phyloP scores from a whole-genome alignment of 192 early-diverging fungal species.

The Radiomyces spectabilis region DNA sequence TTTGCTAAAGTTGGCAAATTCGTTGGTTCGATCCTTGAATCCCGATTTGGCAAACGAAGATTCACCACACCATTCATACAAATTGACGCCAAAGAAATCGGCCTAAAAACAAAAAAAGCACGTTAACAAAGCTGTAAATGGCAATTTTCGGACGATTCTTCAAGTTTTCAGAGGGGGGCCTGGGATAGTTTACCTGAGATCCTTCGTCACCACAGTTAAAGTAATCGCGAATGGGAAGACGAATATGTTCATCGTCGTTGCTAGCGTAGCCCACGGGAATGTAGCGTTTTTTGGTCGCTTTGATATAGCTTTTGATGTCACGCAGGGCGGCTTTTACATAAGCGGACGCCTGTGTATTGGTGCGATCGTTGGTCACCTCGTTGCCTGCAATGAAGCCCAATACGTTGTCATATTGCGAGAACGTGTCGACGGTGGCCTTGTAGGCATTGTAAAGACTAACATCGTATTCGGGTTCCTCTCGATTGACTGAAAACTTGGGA shows the following conservation, averaged over 20 bases:
- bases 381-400: conserved; percentile 66
- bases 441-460: conserved; percentile 45
- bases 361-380: conserved; percentile 58
- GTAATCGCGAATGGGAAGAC: conserved; percentile 51
- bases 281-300: conserved; percentile 28
- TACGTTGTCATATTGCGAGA: conserved; percentile 54
- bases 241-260: conserved; percentile 62
- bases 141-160: background rate
- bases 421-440: conserved; percentile 51
- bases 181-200: conserved; percentile 37
- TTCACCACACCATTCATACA: conserved; percentile 71
- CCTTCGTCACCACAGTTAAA: conserved; percentile 55
- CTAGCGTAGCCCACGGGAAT: conserved; percentile 67
- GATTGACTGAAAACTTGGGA: conserved; percentile 54
- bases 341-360: conserved; percentile 51
- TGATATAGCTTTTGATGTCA: conserved; percentile 56
- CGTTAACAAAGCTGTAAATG: background rate
- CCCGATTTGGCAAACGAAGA: conserved; percentile 53
- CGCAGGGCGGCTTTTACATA: conserved; percentile 63
- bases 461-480: conserved; percentile 49
- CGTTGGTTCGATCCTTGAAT: conserved; percentile 50
- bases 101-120: conserved; percentile 24
- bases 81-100: conserved; percentile 66
- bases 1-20: conserved; percentile 45
- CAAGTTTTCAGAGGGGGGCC: too few species aligned